A percentile compares a stretch with the other conserved stretches of the same genome.
Conservation (phyloP, 208 protist species). For the Strigomonas galati region DNA sequence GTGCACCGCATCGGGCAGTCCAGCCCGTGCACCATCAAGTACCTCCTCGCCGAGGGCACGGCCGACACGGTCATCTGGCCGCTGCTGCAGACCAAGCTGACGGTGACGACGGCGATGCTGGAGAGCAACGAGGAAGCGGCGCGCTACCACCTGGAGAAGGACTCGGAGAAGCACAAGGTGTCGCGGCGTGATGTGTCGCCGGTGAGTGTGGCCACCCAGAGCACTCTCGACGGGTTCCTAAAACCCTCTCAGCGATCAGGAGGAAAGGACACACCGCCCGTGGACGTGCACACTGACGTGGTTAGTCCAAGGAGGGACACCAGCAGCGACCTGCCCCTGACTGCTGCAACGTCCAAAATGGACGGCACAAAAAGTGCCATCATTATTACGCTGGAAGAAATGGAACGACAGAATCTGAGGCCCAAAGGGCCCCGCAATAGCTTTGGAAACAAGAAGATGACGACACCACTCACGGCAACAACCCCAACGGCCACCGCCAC, state of each 20-base stretch:
- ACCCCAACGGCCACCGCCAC: neutral
- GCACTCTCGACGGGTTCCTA: conserved; percentile 54
- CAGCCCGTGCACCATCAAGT: conserved; percentile 88
- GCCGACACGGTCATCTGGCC: conserved; percentile 91
- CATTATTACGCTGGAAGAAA: conserved; percentile 7
- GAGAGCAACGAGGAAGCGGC: conserved; percentile 34
- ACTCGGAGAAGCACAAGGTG: conserved; percentile 39
- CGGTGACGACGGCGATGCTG: conserved; percentile 75
- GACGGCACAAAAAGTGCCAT: neutral
- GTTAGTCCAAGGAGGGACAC: no score
- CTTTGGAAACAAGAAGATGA: neutral
- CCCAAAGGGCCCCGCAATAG: neutral
- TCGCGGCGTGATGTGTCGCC: conserved; percentile 32
- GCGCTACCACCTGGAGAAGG: conserved; percentile 27
- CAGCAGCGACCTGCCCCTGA: no score
- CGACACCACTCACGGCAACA: neutral
- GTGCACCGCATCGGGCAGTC: conserved; percentile 95
- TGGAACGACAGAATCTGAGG: neutral
- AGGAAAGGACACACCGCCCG: neutral
- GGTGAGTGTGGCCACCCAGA: conserved; percentile 22
- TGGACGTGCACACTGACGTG: neutral
- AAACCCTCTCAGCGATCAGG: conserved; percentile 3
- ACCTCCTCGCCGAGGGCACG: conserved; percentile 91
- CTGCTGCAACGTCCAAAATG: no score
- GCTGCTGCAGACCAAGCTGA: conserved; percentile 83